phyloP scores from a whole-genome alignment of 2,329 filamentous ascomycete genomes.

The Neurospora crassa region DNA sequence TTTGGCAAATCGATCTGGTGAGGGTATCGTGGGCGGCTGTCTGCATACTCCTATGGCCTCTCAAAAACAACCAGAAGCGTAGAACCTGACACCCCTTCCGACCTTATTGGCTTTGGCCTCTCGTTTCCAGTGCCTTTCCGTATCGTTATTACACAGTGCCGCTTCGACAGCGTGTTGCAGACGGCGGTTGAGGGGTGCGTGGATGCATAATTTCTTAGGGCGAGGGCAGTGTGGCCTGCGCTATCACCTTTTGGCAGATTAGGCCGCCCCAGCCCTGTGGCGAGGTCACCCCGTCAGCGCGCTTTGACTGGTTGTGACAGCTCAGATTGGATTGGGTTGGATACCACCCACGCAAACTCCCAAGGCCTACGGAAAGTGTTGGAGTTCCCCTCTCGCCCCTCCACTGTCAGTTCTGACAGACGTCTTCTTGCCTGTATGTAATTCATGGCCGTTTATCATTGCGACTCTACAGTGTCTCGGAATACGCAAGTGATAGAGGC shows the following conservation, averaged over 20 bases:
- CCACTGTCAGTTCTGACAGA: not conserved
- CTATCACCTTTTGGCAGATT: constrained; percentile 12
- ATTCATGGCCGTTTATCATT: not conserved
- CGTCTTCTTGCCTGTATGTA: not conserved
- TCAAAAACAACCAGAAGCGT: not conserved
- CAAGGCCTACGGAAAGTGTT: not conserved
- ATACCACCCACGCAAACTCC: not conserved
- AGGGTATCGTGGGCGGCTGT: not conserved
- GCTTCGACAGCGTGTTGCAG: constrained; percentile 9
- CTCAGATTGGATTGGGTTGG: not conserved
- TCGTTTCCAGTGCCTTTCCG: constrained; percentile 4
- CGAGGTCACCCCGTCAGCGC: constrained; percentile 9
- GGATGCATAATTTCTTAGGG: constrained; percentile 17
- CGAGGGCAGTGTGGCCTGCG: constrained; percentile 13
- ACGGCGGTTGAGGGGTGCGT: constrained; percentile 16
- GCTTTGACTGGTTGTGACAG: constrained; percentile 15
- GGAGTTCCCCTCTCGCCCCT: not conserved
- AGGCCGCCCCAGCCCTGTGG: constrained; percentile 17
- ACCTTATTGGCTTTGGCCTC: constrained; percentile 9
- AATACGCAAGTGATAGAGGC: constrained; percentile 4
- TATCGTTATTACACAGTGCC: constrained; percentile 2
- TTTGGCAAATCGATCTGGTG: not conserved
- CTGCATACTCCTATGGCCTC: not conserved
- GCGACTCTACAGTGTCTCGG: not conserved
- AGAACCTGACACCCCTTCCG: not conserved